These are phyloP conservation scores for Musa acuminata DNA, from an alignment of 176 grass and related monocot species.

Conservation along the genomic window DNA sequence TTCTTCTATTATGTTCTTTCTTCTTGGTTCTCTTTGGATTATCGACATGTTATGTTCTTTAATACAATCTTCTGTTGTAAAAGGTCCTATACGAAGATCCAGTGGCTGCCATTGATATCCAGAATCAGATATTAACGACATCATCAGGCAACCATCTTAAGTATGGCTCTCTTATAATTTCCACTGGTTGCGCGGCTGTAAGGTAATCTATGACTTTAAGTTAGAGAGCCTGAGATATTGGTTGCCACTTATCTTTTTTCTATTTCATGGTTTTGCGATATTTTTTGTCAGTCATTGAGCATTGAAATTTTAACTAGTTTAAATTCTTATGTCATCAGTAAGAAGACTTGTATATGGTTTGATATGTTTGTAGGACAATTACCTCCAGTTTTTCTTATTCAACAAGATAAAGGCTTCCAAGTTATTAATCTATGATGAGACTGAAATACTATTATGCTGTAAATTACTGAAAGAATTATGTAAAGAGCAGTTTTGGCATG, in stretches of 20 bases:
- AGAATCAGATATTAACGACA: slow-evolving; percentile 76
- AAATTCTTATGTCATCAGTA: not conserved
- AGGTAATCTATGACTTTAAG: slow-evolving; percentile 36
- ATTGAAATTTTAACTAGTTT: not conserved
- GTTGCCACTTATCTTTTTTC: not conserved
- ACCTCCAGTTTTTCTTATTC: not conserved
- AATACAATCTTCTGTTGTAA: not conserved
- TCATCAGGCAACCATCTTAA: slow-evolving; percentile 79
- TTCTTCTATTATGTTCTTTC: not conserved
- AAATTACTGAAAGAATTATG: too few relatives aligned
- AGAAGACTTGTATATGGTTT: not conserved
- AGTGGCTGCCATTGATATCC: slow-evolving; percentile 69
- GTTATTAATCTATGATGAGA: not conserved
- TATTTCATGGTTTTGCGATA: not conserved
- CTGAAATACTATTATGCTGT: too few relatives aligned
- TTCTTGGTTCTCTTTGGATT: not conserved
- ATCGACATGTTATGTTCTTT: not conserved
- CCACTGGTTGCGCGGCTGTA: slow-evolving; percentile 56
- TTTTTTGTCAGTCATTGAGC: not conserved
- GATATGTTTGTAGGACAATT: not conserved
- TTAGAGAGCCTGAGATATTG: not conserved
- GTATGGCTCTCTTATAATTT: slow-evolving; percentile 89
- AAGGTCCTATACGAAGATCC: slow-evolving; percentile 87
- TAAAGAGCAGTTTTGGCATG: too few relatives aligned
- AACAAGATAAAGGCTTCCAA: not conserved